These are phyloP conservation scores for Termitomyces sp. DNA, from an alignment of 768 basidiomycete species.

Conservation along the genomic window DNA sequence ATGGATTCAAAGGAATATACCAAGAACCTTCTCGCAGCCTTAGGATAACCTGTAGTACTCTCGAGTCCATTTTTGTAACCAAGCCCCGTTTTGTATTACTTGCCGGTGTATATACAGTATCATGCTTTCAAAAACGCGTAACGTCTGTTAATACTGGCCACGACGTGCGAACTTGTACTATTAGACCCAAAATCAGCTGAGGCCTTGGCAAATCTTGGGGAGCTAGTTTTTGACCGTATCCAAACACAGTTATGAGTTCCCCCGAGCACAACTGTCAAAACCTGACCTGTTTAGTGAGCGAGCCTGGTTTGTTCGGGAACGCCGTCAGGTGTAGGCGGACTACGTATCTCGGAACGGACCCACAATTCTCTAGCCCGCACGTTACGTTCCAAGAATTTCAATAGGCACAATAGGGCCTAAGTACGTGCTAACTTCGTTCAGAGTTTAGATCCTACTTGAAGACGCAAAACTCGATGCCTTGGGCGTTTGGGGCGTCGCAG, in stretches of 20 bases:
- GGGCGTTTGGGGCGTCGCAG: conserved; percentile 27
- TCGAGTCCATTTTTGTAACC: too few relatives aligned
- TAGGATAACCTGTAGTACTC: too few relatives aligned
- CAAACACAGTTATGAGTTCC: conserved; percentile 84
- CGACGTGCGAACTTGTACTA: conserved; percentile 20
- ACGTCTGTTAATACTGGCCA: conserved; percentile 37
- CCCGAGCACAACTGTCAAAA: conserved; percentile 79
- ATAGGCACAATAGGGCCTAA: conserved; percentile 55
- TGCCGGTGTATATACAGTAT: too few relatives aligned
- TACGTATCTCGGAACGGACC: conserved; percentile 61
- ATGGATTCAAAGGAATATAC: too few relatives aligned
- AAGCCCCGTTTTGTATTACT: too few relatives aligned
- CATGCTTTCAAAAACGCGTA: too few relatives aligned
- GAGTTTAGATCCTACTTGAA: not conserved
- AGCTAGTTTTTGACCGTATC: conserved; percentile 76
- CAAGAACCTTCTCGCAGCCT: too few relatives aligned
- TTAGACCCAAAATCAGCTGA: conserved; percentile 31
- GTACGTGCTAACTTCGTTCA: conserved; percentile 62
- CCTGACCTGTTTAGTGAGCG: conserved; percentile 77
- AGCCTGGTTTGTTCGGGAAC: conserved; percentile 50
- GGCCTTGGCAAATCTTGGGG: conserved; percentile 75
- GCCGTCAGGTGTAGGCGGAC: conserved; percentile 19
- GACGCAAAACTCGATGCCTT: conserved; percentile 16
- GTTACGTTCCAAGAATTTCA: conserved; percentile 78
- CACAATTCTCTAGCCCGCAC: conserved; percentile 70